Evolutionary conservation across 768 basidiomycete genomes (phyloP).

Genomic region (Psilocybe azurescens): DNA sequence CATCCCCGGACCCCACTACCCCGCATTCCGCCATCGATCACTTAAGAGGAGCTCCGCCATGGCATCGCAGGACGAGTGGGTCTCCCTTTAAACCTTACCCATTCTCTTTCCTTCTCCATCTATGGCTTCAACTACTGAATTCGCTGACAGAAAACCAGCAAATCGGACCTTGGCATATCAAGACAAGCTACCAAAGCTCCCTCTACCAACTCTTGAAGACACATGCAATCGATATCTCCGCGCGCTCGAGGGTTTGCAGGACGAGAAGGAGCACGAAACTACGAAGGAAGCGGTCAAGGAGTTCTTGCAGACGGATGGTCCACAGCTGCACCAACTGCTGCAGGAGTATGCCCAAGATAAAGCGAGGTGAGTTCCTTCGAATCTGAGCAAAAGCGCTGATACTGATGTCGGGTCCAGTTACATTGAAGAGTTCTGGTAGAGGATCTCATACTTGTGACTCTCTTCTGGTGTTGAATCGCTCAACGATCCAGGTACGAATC

Average conservation of each 20-base stretch:
- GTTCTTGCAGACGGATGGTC: constrained; percentile 84
- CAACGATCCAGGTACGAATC: constrained; percentile 72
- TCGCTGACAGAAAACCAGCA: constrained; percentile 29
- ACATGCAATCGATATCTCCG: constrained; percentile 82
- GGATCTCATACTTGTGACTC: neutral
- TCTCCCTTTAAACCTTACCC: constrained; percentile 2
- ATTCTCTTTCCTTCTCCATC: neutral
- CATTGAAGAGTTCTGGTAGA: constrained; percentile 95
- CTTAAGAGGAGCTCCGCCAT: constrained; percentile 23
- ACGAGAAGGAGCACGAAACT: constrained; percentile 75
- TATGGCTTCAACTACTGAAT: constrained; percentile 19
- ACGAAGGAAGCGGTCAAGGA: constrained; percentile 79
- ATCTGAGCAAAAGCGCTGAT: constrained; percentile 1
- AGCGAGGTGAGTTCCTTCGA: constrained; percentile 60
- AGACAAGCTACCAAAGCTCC: constrained; percentile 84
- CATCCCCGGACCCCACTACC: constrained; percentile 13
- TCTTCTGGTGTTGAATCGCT: constrained; percentile 2
- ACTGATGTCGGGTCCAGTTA: constrained; percentile 56
- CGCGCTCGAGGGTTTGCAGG: constrained; percentile 85
- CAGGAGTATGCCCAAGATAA: constrained; percentile 75
- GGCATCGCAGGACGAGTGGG: constrained; percentile 21
- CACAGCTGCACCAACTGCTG: constrained; percentile 77
- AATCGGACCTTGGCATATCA: constrained; percentile 65
- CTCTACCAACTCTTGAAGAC: constrained; percentile 90
- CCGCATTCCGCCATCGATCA: constrained; percentile 22